These are phyloP conservation scores for Setaria viridis DNA, from an alignment of 202 grass and related monocot species.

Conservation along the genomic window DNA sequence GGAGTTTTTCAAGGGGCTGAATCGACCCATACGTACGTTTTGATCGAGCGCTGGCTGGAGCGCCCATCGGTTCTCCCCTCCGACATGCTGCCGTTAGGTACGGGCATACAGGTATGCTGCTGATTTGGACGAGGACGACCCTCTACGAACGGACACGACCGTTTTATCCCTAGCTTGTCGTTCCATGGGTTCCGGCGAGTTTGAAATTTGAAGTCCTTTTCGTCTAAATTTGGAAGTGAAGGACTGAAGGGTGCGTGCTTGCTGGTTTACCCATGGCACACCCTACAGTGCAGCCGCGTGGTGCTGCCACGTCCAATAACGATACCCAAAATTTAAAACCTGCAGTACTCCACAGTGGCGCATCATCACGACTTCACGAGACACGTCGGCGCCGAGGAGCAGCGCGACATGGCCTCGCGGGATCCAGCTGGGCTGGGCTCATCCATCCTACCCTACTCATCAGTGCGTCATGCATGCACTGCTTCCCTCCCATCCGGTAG, in stretches of 20 bases:
- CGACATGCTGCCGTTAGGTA: slow-evolving; percentile 36
- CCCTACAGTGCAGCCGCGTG: too few species aligned
- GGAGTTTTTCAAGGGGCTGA: neutral
- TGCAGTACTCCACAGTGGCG: too few species aligned
- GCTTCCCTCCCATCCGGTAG: neutral
- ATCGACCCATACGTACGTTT: too few species aligned
- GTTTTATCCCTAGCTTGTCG: slow-evolving; percentile 4
- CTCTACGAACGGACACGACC: neutral
- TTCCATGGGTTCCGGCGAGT: neutral
- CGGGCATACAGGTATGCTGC: neutral
- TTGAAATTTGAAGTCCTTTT: neutral
- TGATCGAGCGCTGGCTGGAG: neutral
- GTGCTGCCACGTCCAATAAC: neutral
- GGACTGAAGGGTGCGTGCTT: too few species aligned
- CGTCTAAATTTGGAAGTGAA: neutral
- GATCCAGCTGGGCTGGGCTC: too few species aligned
- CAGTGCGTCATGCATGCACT: neutral
- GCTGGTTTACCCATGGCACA: too few species aligned
- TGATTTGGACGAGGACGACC: neutral
- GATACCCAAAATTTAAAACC: too few species aligned
- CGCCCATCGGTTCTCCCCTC: neutral
- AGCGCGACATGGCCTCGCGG: too few species aligned
- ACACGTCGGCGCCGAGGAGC: too few species aligned
- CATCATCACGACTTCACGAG: too few species aligned
- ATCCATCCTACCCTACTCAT: too few species aligned